A percentile compares a stretch with the other conserved stretches of the same genome.
Conservation (phyloP, 1,284 basidiomycete species). For the Cutaneotrichosporon mucoides region DNA sequence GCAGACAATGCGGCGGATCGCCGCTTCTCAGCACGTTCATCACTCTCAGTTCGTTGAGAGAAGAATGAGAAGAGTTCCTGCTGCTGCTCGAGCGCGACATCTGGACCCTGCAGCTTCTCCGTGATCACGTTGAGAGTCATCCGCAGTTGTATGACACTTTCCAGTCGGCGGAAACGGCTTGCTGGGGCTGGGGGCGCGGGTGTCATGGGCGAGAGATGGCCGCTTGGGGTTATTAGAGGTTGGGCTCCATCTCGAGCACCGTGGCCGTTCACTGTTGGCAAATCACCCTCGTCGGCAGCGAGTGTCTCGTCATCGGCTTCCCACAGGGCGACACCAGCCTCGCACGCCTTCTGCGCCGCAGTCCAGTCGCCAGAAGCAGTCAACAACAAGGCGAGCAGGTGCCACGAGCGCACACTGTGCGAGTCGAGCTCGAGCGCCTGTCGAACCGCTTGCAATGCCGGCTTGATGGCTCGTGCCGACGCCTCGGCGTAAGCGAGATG, state of each 20-base stretch:
- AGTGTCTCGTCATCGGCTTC: constrained; percentile 49
- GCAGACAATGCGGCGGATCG: neutral
- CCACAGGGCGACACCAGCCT: constrained; percentile 60
- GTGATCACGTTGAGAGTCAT: constrained; percentile 80
- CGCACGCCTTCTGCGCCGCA: constrained; percentile 71
- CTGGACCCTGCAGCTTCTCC: constrained; percentile 81
- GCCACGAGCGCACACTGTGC: constrained; percentile 77
- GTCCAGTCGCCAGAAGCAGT: constrained; percentile 76
- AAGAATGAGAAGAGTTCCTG: constrained; percentile 83
- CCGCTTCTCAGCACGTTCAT: neutral
- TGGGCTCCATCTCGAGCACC: constrained; percentile 19
- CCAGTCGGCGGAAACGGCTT: constrained; percentile 33
- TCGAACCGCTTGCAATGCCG: constrained; percentile 66
- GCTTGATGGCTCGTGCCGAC: constrained; percentile 64
- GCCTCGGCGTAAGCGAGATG: constrained; percentile 75
- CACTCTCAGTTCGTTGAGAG: constrained; percentile 26
- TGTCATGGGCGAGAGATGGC: neutral
- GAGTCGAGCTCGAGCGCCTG: constrained; percentile 71
- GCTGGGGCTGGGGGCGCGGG: neutral
- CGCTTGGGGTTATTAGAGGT: constrained; percentile 5
- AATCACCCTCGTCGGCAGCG: constrained; percentile 14
- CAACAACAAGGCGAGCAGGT: constrained; percentile 78
- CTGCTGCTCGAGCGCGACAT: constrained; percentile 76
- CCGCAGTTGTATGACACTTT: constrained; percentile 74
- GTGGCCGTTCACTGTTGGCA: constrained; percentile 16